Conservation (phyloP, 2,329 filamentous ascomycete genomes). For the Dothideomycetes sp. region DNA sequence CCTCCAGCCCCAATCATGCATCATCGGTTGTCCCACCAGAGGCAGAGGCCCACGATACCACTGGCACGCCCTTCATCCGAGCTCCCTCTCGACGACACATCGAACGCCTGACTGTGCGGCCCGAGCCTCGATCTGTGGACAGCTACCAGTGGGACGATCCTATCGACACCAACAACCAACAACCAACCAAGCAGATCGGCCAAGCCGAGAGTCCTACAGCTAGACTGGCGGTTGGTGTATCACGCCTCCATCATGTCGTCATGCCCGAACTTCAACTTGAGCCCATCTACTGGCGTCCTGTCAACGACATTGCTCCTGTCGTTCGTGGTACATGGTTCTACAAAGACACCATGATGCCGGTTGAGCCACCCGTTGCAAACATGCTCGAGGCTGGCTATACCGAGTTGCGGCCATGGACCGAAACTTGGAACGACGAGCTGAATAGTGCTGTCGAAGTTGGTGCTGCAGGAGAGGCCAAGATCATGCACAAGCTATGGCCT, state of each 20-base stretch:
- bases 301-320: constrained; percentile 79
- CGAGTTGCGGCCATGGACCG: constrained; percentile 77
- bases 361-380: constrained; percentile 79
- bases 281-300: constrained; percentile 94
- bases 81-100: constrained; percentile 33
- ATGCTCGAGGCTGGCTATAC: constrained; percentile 85
- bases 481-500: constrained; percentile 75
- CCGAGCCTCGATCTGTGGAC: constrained; percentile 32
- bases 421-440: constrained; percentile 88
- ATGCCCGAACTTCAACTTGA: constrained; percentile 76
- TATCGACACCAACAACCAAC: constrained; percentile 20
- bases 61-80: constrained; percentile 43
- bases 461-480: constrained; percentile 81
- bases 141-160: constrained; percentile 42
- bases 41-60: constrained; percentile 23
- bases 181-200: constrained; percentile 7
- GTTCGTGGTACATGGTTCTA: constrained; percentile 95
- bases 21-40: constrained; percentile 13
- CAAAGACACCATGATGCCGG: constrained; percentile 83
- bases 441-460: constrained; percentile 86
- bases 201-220: constrained; percentile 28
- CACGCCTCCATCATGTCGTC: constrained; percentile 80
- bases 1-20: constrained; percentile 6
- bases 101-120: constrained; percentile 19
- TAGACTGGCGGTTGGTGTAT: constrained; percentile 76